Base-by-base conservation (phyloP, 2,329 filamentous ascomycete species). In the Sporothrix brasiliensis region DNA sequence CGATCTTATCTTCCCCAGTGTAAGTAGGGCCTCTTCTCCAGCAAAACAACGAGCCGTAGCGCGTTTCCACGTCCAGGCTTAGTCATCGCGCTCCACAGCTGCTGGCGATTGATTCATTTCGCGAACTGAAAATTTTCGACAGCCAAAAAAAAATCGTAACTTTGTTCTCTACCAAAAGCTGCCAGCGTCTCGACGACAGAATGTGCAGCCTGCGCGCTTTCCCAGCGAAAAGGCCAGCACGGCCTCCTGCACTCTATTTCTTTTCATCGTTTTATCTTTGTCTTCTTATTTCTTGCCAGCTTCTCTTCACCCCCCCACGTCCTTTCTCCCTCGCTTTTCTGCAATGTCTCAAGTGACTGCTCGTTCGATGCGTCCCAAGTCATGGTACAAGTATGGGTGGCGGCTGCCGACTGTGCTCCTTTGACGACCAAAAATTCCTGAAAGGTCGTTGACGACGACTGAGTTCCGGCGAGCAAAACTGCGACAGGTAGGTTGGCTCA, bases 71-170 rank as follows among this genome's bases (percentile, higher is more conserved):
- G 4, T 34, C 27, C 34, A 34, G 6, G 58, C n/a, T 63, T 63
- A 63, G 58, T 63, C 58, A 63, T 58, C 2, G 11, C 2, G 16
- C 39, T 39, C 39, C 58, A 47, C 21, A 63, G 16, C 34, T 3
- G 5, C 24, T 2, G 14, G 24, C 24, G 24, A 6, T n/a, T 10
- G 5, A 5, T 63, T 47, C 58, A 63, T 47, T 63, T 47, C 58
- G 58, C 39, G 56, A 16, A 9, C 24, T 16, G 21, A 27, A 61
- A 63, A 63, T 27, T 47, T 63, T 63, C 21, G 39, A 47, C 58
- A 3, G 39, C 58, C n/a, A n/a, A 19, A 47, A 63, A 63, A 63
- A 63, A 19, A 16, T 63, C 58, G 41, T n/a, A 21, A 24, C 39
- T 34, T 63, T 13, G 11, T 24, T 63, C 24, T 47, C 39, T 27